Evolutionary conservation across 192 early-diverging fungal genomes (phyloP).

Genomic region (Umbelopsis isabellina): DNA sequence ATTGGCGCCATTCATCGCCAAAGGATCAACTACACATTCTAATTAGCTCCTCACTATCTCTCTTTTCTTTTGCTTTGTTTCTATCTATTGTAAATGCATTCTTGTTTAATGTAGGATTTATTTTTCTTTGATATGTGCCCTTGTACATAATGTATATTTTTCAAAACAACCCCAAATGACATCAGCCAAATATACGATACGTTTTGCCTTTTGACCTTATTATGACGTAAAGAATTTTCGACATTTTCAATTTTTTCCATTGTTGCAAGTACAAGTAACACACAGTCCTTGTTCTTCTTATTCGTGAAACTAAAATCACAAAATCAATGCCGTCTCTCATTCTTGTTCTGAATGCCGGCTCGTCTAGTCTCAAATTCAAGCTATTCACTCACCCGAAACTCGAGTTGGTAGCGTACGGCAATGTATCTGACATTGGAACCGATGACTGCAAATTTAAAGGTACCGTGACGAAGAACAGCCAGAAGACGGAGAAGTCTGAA

Average conservation of each 20-base stretch:
- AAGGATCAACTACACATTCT: not conserved
- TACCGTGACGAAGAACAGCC: not conserved
- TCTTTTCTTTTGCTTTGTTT: not conserved
- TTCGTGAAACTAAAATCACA: not conserved
- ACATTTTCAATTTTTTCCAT: not conserved
- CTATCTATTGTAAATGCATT: not conserved
- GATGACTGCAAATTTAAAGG: constrained; percentile 16
- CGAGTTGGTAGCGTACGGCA: constrained; percentile 11
- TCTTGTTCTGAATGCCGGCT: constrained; percentile 25
- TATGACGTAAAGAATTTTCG: not conserved
- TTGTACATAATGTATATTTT: not conserved
- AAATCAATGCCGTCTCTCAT: not conserved
- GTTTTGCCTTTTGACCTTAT: not conserved
- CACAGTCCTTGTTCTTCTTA: not conserved
- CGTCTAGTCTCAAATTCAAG: constrained; percentile 29
- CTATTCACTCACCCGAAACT: constrained; percentile 9
- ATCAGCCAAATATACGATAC: not conserved
- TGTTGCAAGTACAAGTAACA: not conserved
- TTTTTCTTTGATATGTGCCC: not conserved
- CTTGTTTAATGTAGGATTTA: not conserved
- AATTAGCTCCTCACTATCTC: not conserved
- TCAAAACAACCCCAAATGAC: not conserved
- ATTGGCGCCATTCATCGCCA: constrained; percentile 24
- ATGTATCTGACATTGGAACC: constrained; percentile 25
- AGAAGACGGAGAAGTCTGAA: constrained; percentile 11